Base-by-base conservation (phyloP, 2,329 filamentous ascomycete species). In the Talaromyces sp. region DNA sequence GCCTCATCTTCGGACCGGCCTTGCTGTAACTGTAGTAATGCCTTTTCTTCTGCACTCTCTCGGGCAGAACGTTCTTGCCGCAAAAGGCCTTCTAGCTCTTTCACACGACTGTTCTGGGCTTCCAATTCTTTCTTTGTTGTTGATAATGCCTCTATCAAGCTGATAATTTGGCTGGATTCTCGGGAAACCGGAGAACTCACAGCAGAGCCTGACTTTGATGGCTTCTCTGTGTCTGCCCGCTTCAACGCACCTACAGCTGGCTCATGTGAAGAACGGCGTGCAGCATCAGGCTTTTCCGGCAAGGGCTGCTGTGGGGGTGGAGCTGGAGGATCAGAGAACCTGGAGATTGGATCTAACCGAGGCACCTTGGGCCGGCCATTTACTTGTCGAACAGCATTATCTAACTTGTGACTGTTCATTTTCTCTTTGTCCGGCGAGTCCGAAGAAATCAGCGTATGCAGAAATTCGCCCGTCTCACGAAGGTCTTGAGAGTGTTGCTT, bases 291-390 rank as follows among this genome's bases (percentile, higher is more conserved):
- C 74, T 97, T 97, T 72, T 97, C 93, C 0, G 94, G 94, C 5
- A 98, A 81, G 14, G 94, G 94, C 68, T 96, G 93, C 68, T 96
- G 92, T 31, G 94, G 94, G 30, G 94, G 94, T 7, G 94, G 94
- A 27, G 93, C 94, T 4, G 94, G 94, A 57, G 94, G 94, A 62
- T 97, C 93, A 1, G 91, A 95, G 73, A 97, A 98, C 58, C 92
- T 86, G 4, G 90, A 86, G 69, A 95, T 94, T 47, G 88, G 81
- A 70, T 96, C 92, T 23, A 87, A 78, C 66, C 91, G 89, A 54
- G 81, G 76, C 61, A 78, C 74, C 65, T 80, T 78, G 8, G 75
- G 74, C 34, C 75, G 73, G 55, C 78, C 79, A 63, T 81, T 82
- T n/a, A 78, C 66, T 63, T 79, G 78, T 52, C 72, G 74, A 57